Base-by-base conservation (phyloP, 495 filamentous ascomycete species). In the Xylaria intraflava region DNA sequence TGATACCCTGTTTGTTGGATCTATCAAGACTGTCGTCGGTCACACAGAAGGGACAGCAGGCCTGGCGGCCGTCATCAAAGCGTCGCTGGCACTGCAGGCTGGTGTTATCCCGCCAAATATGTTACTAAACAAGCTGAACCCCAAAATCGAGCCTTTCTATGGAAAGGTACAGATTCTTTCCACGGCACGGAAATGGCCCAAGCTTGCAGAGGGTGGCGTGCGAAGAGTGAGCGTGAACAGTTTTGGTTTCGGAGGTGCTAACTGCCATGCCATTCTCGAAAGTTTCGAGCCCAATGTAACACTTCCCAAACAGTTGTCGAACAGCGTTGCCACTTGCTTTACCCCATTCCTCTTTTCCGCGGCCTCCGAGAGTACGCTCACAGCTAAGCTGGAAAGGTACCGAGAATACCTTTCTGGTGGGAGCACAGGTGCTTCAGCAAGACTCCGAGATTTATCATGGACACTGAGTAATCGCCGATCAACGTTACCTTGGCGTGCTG, bases 1-100 rank as follows among this genome's bases (percentile, higher is more conserved):
- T 29, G 4, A 16, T 6, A 27, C 36, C 5, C 3, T 46, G 52
- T 72, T 6, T 54, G 62, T 81, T 22, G 78, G 77, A 3, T 72
- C 73, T 0, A 57, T 78, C 0, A 81, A 81, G 48, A 67, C 70
- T 0, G 72, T 74, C 31, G 59, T 78, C 6, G 75, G 78, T 0
- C 78, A 81, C 50, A 46, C 66, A 2, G 78, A 80, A 56, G 72
- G 64, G 1, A 61, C 69, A 0, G 65, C 65, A 40, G 77, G 78
- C 2, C 51, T 81, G 16, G 64, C 72, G 0, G 69, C 62, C 0
- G 42, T 81, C 0, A 69, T 80, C 20, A 81, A 81, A 50, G 66
- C 67, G 0, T 56, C 67, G 3, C 46, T 78, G 29, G 70, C 71
- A 51, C 49, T 81, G 4, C 72, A 81, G 48, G 65, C 65, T 22